phyloP scores from a whole-genome alignment of 2,329 filamentous ascomycete species.

The Cercospora berteroae region DNA sequence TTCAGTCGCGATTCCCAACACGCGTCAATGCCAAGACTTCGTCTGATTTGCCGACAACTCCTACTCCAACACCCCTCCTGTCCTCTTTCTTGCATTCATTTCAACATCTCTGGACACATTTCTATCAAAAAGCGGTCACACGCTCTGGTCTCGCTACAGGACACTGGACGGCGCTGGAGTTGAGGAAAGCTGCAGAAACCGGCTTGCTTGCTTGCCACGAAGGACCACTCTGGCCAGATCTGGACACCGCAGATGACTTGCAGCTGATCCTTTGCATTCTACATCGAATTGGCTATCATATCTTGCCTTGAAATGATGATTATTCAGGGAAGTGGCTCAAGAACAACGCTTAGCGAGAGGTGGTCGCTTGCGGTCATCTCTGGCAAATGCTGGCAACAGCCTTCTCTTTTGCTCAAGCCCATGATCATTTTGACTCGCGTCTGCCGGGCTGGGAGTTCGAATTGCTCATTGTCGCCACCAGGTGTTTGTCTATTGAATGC shows the following conservation, averaged over 20 bases:
- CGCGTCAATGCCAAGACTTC: not conserved
- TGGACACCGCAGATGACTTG: not conserved
- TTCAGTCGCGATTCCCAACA: not conserved
- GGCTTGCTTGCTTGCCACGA: not conserved
- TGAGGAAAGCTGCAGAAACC: not conserved
- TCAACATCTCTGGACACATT: not conserved
- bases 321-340: conserved; percentile 7
- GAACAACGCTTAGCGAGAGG: not conserved
- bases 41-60: not conserved
- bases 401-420: not conserved
- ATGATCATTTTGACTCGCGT: not conserved
- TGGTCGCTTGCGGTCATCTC: not conserved
- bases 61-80: not conserved
- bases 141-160: not conserved
- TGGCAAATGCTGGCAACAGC: conserved; percentile 6
- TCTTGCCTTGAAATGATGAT: not conserved
- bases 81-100: too few relatives aligned
- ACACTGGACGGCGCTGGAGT: not conserved
- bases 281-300: not conserved
- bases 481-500: not conserved
- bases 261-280: not conserved
- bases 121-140: not conserved
- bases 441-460: not conserved
- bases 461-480: not conserved
- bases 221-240: not conserved